Evolutionary conservation across 2,329 filamentous ascomycete genomes (phyloP).

Genomic region (Macrophomina pseudophaseolina): DNA sequence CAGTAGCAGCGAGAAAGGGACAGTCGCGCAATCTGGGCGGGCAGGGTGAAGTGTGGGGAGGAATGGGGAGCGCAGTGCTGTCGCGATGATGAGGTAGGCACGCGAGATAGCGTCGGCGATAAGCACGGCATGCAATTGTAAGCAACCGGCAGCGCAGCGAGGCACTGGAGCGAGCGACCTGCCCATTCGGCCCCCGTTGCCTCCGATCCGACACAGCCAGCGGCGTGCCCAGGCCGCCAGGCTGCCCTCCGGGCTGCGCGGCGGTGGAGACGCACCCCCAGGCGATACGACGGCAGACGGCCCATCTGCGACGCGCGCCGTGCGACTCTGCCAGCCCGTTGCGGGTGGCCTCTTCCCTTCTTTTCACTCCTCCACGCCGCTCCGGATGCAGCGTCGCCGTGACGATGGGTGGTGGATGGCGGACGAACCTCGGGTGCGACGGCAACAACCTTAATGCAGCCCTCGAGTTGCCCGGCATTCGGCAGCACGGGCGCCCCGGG

Average conservation of each 20-base stretch:
- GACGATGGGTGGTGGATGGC: conserved; percentile 3
- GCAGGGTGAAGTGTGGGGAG: conserved; percentile 1
- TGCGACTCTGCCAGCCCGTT: neutral
- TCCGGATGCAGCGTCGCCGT: neutral
- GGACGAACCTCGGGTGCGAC: conserved; percentile 6
- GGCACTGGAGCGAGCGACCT: neutral
- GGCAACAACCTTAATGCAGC: neutral
- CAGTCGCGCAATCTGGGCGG: neutral
- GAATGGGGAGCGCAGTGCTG: conserved; percentile 3
- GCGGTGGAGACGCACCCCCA: neutral
- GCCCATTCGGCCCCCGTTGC: neutral
- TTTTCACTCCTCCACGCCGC: neutral
- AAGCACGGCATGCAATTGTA: conserved; percentile 15
- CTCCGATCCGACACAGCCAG: neutral
- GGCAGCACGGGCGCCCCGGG: conserved; percentile 4
- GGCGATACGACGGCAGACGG: neutral
- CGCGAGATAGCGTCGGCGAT: conserved; percentile 19
- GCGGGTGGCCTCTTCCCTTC: neutral
- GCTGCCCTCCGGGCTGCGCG: neutral
- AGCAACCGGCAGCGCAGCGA: neutral
- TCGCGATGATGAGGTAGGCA: conserved; percentile 1
- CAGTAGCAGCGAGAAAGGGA: neutral
- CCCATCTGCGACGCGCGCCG: neutral
- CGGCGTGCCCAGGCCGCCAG: neutral
- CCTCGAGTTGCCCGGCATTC: conserved; percentile 7